These are phyloP conservation scores for Lunasporangiospora selenospora DNA, from an alignment of 192 early-diverging fungal species.

Conservation along the genomic window DNA sequence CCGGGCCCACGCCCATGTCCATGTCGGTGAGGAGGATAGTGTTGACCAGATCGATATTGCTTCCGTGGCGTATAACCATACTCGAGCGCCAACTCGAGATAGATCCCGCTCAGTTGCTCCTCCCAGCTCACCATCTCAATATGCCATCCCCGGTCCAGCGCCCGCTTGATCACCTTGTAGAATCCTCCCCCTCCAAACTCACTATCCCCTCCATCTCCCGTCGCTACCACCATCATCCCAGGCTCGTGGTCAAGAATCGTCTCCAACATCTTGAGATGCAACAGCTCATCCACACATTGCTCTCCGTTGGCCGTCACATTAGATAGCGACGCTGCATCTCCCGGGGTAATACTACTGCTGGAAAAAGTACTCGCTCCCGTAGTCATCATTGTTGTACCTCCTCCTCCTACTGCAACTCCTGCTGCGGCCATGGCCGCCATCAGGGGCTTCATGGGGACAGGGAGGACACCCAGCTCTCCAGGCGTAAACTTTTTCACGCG, in stretches of 20 bases:
- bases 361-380: background rate
- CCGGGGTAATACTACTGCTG: background rate
- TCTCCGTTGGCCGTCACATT: slow-evolving; percentile 19
- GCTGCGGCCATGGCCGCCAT: too few species aligned
- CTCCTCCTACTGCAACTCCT: too few species aligned
- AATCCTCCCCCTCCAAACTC: slow-evolving; percentile 57
- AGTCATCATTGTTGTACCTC: background rate
- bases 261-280: slow-evolving; percentile 57
- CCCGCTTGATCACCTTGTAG: slow-evolving; percentile 40
- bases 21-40: too few species aligned
- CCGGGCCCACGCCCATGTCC: too few species aligned
- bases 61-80: slow-evolving; percentile 16
- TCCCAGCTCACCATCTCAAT: slow-evolving; percentile 58
- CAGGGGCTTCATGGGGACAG: slow-evolving; percentile 19
- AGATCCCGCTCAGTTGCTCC: slow-evolving; percentile 47
- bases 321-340: background rate
- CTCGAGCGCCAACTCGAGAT: slow-evolving; percentile 33
- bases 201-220: slow-evolving; percentile 51
- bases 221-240: slow-evolving; percentile 49
- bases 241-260: slow-evolving; percentile 50
- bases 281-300: slow-evolving; percentile 54
- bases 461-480: slow-evolving; percentile 25
- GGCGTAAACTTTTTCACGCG: slow-evolving; percentile 38
- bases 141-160: slow-evolving; percentile 52
- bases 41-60: too few species aligned